Conservation (phyloP, 106 monocot species). For the Iris macrosiphon region DNA sequence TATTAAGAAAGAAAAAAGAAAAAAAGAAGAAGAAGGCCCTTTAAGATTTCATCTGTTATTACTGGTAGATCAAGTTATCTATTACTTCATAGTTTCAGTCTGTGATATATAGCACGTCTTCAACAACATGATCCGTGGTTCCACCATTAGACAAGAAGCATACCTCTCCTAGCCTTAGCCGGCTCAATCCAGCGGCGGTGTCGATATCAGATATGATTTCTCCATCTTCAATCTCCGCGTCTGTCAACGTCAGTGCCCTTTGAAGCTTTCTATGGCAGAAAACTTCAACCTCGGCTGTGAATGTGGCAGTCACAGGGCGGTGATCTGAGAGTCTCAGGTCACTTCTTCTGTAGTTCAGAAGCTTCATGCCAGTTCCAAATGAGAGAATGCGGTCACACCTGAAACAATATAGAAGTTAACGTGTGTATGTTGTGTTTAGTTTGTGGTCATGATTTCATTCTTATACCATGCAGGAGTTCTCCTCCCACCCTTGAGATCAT, state of each 20-base stretch:
- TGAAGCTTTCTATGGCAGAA: slow-evolving; percentile 63
- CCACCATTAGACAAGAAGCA: not conserved
- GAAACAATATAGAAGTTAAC: not conserved
- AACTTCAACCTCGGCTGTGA: slow-evolving; percentile 57
- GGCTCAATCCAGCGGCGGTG: not conserved
- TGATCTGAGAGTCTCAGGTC: slow-evolving; percentile 63
- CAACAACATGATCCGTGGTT: not conserved
- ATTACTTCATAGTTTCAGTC: not conserved
- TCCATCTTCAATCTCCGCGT: slow-evolving; percentile 52
- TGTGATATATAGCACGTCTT: too few species aligned
- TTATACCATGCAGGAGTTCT: slow-evolving; percentile 91
- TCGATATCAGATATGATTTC: slow-evolving; percentile 12
- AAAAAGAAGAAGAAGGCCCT: not conserved
- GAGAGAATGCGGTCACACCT: slow-evolving; percentile 77
- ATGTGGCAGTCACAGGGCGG: slow-evolving; percentile 53
- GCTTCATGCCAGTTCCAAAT: slow-evolving; percentile 56
- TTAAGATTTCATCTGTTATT: too few species aligned
- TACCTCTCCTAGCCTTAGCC: slow-evolving; percentile 1
- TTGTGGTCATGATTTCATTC: too few species aligned
- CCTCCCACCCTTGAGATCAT: slow-evolving; percentile 51
- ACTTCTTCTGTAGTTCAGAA: slow-evolving; percentile 38
- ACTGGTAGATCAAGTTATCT: too few species aligned
- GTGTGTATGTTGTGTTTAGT: not conserved
- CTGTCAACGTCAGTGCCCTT: slow-evolving; percentile 62
- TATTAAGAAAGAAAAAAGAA: not conserved